These are phyloP conservation scores for Colletotrichum tamarilloi DNA, from an alignment of 2,329 filamentous ascomycete species.

Conservation along the genomic window DNA sequence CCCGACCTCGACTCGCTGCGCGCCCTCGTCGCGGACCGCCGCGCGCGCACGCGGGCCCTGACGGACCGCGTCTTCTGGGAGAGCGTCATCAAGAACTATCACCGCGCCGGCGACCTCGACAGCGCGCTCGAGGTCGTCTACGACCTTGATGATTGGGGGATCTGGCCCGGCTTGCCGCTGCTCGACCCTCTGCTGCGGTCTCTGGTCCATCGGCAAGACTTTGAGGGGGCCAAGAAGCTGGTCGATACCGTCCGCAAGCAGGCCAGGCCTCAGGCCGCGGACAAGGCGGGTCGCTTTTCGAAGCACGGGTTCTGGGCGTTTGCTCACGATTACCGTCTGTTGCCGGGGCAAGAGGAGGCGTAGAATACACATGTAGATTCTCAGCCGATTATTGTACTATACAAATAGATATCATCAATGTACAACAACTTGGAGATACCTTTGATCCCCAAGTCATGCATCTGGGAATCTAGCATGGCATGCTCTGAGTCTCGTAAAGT, in stretches of 20 bases:
- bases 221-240: constrained; percentile 45
- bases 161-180: constrained; percentile 35
- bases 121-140: constrained; percentile 53
- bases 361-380: not conserved
- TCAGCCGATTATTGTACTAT: not conserved
- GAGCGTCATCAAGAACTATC: constrained; percentile 34
- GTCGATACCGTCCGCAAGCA: constrained; percentile 43
- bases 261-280: constrained; percentile 21
- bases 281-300: constrained; percentile 50
- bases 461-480: not conserved
- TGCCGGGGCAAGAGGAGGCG: constrained; percentile 38
- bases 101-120: constrained; percentile 28
- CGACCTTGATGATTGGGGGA: constrained; percentile 50
- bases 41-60: constrained; percentile 34
- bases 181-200: constrained; percentile 34
- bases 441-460: too few species aligned
- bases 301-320: constrained; percentile 63
- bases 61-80: constrained; percentile 41
- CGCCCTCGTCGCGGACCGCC: constrained; percentile 65
- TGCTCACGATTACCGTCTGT: constrained; percentile 52
- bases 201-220: constrained; percentile 30
- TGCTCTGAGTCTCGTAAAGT: not conserved
- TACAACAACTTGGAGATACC: not conserved
- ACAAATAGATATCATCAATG: not conserved
- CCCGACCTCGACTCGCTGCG: constrained; percentile 72